phyloP scores from a whole-genome alignment of 148 eudicot species.

The Rhododendron kiyosumense region DNA sequence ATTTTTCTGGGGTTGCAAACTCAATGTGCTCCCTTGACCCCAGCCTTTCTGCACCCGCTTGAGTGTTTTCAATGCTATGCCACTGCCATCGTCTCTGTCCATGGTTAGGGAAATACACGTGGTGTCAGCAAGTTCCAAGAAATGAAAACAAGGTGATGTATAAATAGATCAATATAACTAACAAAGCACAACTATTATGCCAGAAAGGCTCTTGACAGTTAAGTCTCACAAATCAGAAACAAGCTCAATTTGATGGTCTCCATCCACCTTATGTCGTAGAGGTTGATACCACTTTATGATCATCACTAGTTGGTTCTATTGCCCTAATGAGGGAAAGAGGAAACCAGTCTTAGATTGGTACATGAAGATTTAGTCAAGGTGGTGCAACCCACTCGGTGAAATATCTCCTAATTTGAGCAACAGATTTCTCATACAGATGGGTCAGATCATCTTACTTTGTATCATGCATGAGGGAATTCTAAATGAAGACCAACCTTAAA shows the following conservation, averaged over 20 bases:
- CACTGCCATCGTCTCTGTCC: constrained; percentile 85
- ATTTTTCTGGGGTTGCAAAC: constrained; percentile 37
- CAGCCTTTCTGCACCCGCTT: constrained; percentile 80
- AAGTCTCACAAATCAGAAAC: not conserved
- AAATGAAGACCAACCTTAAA: constrained; percentile 2
- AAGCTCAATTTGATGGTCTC: not conserved
- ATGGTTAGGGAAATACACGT: constrained; percentile 1
- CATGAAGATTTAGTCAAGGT: not conserved
- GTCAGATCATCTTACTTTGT: not conserved
- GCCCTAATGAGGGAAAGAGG: not conserved
- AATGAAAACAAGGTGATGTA: not conserved
- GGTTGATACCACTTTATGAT: not conserved
- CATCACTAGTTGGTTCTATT: too few species aligned
- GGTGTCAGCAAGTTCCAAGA: constrained; percentile 3
- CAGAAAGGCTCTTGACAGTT: not conserved
- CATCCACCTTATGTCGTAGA: not conserved
- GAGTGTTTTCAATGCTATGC: constrained; percentile 55
- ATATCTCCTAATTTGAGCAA: not conserved
- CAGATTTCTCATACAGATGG: not conserved
- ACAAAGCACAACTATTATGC: not conserved
- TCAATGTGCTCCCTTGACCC: constrained; percentile 74
- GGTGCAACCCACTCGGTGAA: not conserved
- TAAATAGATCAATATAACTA: not conserved
- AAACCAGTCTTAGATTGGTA: not conserved
- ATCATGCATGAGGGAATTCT: not conserved